Conservation (phyloP, 345 rosid species). For the Xanthoceras sorbifolium region DNA sequence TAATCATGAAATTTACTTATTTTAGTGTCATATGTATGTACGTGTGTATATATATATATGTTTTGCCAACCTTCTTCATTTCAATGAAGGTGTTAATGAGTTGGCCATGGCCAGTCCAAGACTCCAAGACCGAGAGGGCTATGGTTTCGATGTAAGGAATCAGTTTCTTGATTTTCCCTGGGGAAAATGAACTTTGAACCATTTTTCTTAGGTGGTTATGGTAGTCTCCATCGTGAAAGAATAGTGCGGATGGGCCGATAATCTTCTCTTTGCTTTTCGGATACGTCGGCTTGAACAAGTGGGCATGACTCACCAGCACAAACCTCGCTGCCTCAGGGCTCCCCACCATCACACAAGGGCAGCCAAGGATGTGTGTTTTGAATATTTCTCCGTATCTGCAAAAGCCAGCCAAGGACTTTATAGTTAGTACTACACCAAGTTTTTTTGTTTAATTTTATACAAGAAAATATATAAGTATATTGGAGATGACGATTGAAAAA, state of each 20-base stretch:
- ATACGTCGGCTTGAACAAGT: slow-evolving; percentile 86
- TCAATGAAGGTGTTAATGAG: slow-evolving; percentile 65
- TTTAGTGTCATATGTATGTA: too few species aligned
- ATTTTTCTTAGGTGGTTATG: slow-evolving; percentile 68
- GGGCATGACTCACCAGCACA: slow-evolving; percentile 75
- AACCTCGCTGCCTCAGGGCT: slow-evolving; percentile 80
- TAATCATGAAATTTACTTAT: too few species aligned
- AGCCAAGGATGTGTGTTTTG: slow-evolving; percentile 75
- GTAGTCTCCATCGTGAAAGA: slow-evolving; percentile 81
- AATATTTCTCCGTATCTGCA: slow-evolving; percentile 81
- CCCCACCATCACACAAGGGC: slow-evolving; percentile 83
- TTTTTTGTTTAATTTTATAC: not conserved
- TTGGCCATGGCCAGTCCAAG: slow-evolving; percentile 39
- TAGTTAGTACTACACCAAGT: not conserved
- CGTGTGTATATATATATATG: too few species aligned
- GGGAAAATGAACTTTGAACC: slow-evolving; percentile 62
- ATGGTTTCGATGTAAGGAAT: slow-evolving; percentile 59
- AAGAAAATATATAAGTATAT: not conserved
- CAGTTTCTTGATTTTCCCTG: slow-evolving; percentile 52
- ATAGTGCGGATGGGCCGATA: slow-evolving; percentile 77
- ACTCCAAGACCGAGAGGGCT: slow-evolving; percentile 54
- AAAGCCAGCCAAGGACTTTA: slow-evolving; percentile 1
- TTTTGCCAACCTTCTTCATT: slow-evolving; percentile 66
- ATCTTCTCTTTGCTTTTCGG: slow-evolving; percentile 83
- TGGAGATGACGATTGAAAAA: not conserved